phyloP scores from a whole-genome alignment of 805 yeast species.

The Brettanomyces anomalus region DNA sequence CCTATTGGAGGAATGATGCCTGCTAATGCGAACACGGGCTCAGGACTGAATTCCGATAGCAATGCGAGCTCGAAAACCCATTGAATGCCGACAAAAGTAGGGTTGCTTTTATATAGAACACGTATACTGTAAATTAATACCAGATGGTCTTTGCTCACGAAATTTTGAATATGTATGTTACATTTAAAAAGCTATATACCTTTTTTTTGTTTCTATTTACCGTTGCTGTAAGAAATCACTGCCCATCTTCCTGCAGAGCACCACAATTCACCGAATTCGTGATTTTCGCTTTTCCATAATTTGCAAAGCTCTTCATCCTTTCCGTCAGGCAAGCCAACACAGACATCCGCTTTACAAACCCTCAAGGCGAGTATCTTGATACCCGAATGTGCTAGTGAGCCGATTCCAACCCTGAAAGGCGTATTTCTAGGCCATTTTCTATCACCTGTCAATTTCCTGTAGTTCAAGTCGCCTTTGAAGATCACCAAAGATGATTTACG shows the following conservation, averaged over 20 bases:
- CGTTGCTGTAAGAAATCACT: conserved; percentile 56
- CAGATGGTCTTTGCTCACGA: background rate
- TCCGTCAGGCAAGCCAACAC: conserved; percentile 74
- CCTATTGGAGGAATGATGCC: conserved; percentile 2
- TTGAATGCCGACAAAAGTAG: too few relatives aligned
- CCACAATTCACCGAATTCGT: conserved; percentile 72
- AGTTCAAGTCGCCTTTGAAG: conserved; percentile 93
- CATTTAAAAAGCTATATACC: too few relatives aligned
- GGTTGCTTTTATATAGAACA: too few relatives aligned
- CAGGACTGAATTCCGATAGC: background rate
- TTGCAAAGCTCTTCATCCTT: conserved; percentile 57
- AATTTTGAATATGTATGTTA: too few relatives aligned
- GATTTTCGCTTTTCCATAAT: conserved; percentile 47
- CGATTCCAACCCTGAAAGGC: conserved; percentile 62
- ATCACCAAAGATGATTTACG: conserved; percentile 60
- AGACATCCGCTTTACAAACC: conserved; percentile 94
- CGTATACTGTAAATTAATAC: too few relatives aligned
- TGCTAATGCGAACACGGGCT: background rate
- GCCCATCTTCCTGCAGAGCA: conserved; percentile 90
- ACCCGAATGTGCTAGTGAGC: conserved; percentile 52
- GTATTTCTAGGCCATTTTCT: conserved; percentile 81
- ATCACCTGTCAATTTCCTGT: conserved; percentile 90
- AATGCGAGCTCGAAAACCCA: too few relatives aligned
- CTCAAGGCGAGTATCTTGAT: conserved; percentile 69
- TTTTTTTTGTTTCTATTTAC: too few relatives aligned